Evolutionary conservation across 2,329 filamentous ascomycete species (phyloP), one percentile per base, ranked within the genome.

Genomic region (Colletotrichum ledebouriae): DNA sequence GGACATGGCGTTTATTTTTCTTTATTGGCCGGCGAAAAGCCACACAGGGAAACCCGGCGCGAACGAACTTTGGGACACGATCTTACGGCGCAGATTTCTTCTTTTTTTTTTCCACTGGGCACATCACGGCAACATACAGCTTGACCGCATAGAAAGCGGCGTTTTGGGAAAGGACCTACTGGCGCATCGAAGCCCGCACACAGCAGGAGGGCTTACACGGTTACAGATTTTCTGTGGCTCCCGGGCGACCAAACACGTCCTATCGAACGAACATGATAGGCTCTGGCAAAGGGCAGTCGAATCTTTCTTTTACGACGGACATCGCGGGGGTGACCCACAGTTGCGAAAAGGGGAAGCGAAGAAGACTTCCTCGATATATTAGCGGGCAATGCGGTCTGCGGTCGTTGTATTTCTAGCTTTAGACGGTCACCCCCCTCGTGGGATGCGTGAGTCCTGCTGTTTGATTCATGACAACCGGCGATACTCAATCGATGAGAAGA

Each of bases 401-500:
- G 42, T 65, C 11, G 41, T 68, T 68, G 65, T 68, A 68, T 47
- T 68, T 68, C 12, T 68, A 65, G 60, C 29, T 37, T 7, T 68
- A 68, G 60, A 68, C 49, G 55, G 41, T n/a, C 47, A 6, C 59
- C 61, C 22, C 52, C 47, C 46, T 22, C 29, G 33, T 4, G 65
- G 55, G 60, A 53, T 29, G 53, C n/a, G 41, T 34, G 29, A 47
- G 47, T 59, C 60, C 56, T 65, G 47, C 15, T 47, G 53, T 20
- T 44, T 29, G 59, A 59, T 29, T 25, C 47, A 68, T 50, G 65
- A 64, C 15, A 29, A n/a, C 47, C 39, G 59, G 60, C 55, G 55
- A 65, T 59, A 34, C 56, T 56, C 39, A 33, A 59, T 17, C 47
- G 22, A 59, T 59, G 41, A 53, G 65, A 44, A 25, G 55, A 59